Conservation (phyloP, 2,329 filamentous ascomycete species). For the Passalora sequoiae region DNA sequence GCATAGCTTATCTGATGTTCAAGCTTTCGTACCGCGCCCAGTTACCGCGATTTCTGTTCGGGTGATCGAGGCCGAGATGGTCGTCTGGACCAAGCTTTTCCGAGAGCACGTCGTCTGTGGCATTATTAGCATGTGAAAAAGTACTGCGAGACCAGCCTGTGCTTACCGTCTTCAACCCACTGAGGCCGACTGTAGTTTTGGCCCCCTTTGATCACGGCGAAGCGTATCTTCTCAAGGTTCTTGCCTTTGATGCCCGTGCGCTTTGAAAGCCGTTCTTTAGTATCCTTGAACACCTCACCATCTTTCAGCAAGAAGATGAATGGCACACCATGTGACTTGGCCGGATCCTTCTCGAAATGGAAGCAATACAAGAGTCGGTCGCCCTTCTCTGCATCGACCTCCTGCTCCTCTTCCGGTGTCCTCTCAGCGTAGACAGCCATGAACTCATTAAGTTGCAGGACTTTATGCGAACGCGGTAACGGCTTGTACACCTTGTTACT, state of each 20-base stretch:
- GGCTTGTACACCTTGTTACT: slow-evolving; percentile 79
- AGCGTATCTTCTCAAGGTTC: slow-evolving; percentile 97
- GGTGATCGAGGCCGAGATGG: slow-evolving; percentile 54
- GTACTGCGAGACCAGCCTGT: not conserved
- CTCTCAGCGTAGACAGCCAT: slow-evolving; percentile 74
- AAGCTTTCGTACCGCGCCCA: slow-evolving; percentile 59
- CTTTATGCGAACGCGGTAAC: slow-evolving; percentile 62
- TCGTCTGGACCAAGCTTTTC: slow-evolving; percentile 42
- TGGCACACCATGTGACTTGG: slow-evolving; percentile 77
- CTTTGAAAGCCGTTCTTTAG: slow-evolving; percentile 89
- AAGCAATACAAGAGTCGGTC: slow-evolving; percentile 72
- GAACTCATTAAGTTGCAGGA: slow-evolving; percentile 83
- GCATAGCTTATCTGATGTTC: slow-evolving; percentile 50
- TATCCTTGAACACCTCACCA: slow-evolving; percentile 83
- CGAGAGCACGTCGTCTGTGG: slow-evolving; percentile 43
- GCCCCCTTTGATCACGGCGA: slow-evolving; percentile 66
- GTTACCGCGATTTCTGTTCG: slow-evolving; percentile 56
- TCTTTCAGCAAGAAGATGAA: slow-evolving; percentile 85
- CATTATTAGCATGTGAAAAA: slow-evolving; percentile 10
- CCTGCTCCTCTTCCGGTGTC: slow-evolving; percentile 63
- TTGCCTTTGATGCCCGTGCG: slow-evolving; percentile 94
- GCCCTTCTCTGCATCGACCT: slow-evolving; percentile 30
- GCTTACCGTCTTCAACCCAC: slow-evolving; percentile 82
- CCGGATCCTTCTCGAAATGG: slow-evolving; percentile 88
- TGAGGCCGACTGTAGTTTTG: slow-evolving; percentile 67